phyloP scores from a whole-genome alignment of 2,329 filamentous ascomycete genomes.

The Alternaria sp. region DNA sequence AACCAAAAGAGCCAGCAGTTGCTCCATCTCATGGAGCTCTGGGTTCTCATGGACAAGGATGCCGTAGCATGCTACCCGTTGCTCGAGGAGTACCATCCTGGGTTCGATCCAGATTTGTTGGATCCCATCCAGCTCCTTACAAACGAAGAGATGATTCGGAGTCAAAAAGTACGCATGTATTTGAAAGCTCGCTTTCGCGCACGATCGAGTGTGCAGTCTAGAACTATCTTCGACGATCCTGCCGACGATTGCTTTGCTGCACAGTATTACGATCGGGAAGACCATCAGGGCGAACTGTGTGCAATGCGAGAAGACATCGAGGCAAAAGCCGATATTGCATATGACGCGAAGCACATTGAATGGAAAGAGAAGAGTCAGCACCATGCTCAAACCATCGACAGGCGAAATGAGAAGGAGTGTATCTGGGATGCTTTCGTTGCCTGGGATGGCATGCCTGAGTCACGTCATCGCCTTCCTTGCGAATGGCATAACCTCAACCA shows the following conservation, averaged over 20 bases:
- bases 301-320: conserved; percentile 47
- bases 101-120: conserved; percentile 58
- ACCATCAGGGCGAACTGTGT: conserved; percentile 28
- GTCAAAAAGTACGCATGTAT: conserved; percentile 59
- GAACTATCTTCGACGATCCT: conserved; percentile 58
- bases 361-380: conserved; percentile 39
- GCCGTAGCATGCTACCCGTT: conserved; percentile 55
- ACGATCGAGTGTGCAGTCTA: conserved; percentile 16
- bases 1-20: conserved; percentile 59
- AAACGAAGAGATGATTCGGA: conserved; percentile 56
- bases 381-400: conserved; percentile 8
- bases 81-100: conserved; percentile 59
- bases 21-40: conserved; percentile 63
- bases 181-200: conserved; percentile 48
- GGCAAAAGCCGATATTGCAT: conserved; percentile 30
- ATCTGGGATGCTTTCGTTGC: conserved; percentile 39
- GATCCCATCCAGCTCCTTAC: conserved; percentile 62
- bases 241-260: conserved; percentile 54
- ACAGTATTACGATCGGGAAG: conserved; percentile 51
- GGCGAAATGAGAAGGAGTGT: conserved; percentile 41
- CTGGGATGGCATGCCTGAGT: conserved; percentile 1
- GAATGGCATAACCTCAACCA: conserved; percentile 53
- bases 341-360: conserved; percentile 49
- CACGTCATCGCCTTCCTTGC: conserved; percentile 45
- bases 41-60: conserved; percentile 62